Evolutionary conservation across 345 rosid species (phyloP).

Genomic region (Acer campestre): DNA sequence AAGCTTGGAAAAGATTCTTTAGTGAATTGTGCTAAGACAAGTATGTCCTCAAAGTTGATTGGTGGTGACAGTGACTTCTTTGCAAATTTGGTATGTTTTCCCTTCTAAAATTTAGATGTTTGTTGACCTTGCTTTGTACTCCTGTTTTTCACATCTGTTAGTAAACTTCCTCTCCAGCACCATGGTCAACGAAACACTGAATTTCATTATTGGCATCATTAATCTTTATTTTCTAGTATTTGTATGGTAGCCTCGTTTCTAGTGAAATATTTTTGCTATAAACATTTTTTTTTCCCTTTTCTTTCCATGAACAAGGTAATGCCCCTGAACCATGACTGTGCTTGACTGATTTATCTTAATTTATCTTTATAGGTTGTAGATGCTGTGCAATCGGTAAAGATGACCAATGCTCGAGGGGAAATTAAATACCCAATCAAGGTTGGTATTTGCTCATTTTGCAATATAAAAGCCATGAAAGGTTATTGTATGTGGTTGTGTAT

Average conservation of each 20-base stretch:
- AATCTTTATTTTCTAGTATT: no score
- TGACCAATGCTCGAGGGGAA: conserved; percentile 91
- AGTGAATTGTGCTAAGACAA: conserved; percentile 93
- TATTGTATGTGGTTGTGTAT: neutral
- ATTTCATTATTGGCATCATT: neutral
- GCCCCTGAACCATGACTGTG: no score
- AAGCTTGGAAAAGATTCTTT: conserved; percentile 92
- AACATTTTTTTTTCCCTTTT: no score
- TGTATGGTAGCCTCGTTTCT: neutral
- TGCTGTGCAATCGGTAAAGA: conserved; percentile 82
- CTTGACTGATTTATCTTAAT: conserved; percentile 8
- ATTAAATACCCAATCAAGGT: conserved; percentile 95
- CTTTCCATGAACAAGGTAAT: no score
- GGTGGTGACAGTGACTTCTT: conserved; percentile 90
- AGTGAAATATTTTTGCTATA: neutral
- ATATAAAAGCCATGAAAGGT: neutral
- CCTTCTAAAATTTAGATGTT: neutral
- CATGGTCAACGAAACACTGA: neutral
- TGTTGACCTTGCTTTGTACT: neutral
- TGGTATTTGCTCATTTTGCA: conserved; percentile 8
- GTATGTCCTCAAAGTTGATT: conserved; percentile 98
- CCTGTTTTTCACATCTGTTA: neutral
- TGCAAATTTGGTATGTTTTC: conserved; percentile 73
- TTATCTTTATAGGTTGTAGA: conserved; percentile 67
- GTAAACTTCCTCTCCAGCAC: neutral